These are phyloP conservation scores for Sclerotinia spermophila DNA, from an alignment of 2,329 filamentous ascomycete species.

Conservation along the genomic window DNA sequence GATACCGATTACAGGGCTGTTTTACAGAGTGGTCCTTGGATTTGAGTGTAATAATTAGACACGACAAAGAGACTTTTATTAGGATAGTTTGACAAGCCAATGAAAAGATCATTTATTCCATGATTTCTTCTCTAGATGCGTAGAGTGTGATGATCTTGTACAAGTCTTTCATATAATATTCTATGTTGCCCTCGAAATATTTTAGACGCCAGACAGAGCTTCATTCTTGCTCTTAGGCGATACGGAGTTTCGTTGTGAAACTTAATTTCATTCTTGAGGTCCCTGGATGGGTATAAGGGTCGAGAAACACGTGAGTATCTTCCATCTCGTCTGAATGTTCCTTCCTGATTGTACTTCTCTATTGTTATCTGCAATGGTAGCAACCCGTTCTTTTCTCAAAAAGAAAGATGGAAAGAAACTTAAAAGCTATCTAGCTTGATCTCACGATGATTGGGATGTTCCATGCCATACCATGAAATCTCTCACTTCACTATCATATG, in stretches of 20 bases:
- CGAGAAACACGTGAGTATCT: neutral
- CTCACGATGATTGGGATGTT: neutral
- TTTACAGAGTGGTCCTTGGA: slow-evolving; percentile 15
- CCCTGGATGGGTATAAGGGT: neutral
- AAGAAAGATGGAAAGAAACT: no score
- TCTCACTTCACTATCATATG: neutral
- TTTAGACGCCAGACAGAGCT: neutral
- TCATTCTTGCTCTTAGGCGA: neutral
- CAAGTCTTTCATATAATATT: neutral
- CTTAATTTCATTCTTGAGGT: neutral
- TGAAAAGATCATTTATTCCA: neutral
- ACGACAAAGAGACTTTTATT: neutral
- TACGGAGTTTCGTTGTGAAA: no score
- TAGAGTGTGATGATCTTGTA: no score
- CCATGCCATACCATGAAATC: neutral
- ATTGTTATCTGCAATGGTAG: neutral
- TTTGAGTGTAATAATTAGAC: neutral
- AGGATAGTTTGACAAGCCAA: neutral
- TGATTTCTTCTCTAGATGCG: neutral
- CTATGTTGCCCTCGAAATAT: neutral
- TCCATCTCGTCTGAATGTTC: neutral
- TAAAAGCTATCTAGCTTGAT: no score
- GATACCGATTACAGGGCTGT: slow-evolving; percentile 10
- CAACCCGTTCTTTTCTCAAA: neutral
- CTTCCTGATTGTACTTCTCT: neutral